Base-by-base conservation (phyloP, 106 monocot species). In the Triglochin maritima region DNA sequence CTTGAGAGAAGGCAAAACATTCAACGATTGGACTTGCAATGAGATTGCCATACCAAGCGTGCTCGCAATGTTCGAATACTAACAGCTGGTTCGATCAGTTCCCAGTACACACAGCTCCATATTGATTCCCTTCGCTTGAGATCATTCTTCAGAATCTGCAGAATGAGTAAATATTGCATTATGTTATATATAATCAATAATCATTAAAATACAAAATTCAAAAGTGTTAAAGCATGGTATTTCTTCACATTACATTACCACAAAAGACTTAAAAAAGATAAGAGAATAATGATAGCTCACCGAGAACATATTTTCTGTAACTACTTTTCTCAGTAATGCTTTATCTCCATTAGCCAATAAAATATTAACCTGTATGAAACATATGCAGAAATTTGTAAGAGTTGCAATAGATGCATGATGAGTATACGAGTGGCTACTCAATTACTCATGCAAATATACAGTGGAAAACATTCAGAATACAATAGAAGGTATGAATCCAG, bases 281-380 rank as follows among this genome's bases (percentile, higher is more conserved):
- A 29, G 29, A 29, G 29, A 29, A 29, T 29, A 29, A 1, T 29
- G 29, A 57, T 45, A 11, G 15, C 42, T 83, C 82, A 98, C 98
- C 15, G 98, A 98, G 67, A 88, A 92, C 98, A 98, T 98, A 60
- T 86, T 91, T 69, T 88, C 98, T 15, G 98, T 98, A 46, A 81
- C 84, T 13, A 74, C 56, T 78, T 98, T 98, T 56, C 98, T 86
- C 74, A 98, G 78, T 69, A 81, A 71, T 77, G 85, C 75, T 72
- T 76, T 81, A 75, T 88, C 91, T 54, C 98, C 91, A 44, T 77
- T 67, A 56, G 88, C 88, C 74, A 92, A 72, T 54, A 81, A 57
- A 13, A 76, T 77, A 62, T 98, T 98, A 58, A 98, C 86, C 98
- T 98, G 77, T 60, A 82, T 78, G 4, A 66, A 52, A 8, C 9